phyloP scores from a whole-genome alignment of 2,329 filamentous ascomycete species.

The Alternaria gansuensis region DNA sequence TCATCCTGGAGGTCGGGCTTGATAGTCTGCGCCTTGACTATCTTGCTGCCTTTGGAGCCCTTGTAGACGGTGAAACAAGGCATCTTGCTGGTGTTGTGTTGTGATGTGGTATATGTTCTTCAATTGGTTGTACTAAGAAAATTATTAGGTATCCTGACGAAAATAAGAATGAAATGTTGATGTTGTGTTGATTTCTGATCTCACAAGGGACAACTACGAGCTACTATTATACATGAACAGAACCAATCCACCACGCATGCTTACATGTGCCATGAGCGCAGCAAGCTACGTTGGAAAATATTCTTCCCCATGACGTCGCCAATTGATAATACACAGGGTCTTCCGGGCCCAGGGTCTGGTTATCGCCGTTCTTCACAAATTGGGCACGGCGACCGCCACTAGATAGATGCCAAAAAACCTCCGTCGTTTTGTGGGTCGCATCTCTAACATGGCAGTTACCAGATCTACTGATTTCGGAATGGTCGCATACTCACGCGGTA shows the following conservation, averaged over 20 bases:
- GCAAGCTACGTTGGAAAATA: slow-evolving; percentile 23
- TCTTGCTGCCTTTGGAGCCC: slow-evolving; percentile 66
- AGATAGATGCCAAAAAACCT: slow-evolving; percentile 19
- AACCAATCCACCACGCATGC: not conserved
- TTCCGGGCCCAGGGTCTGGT: slow-evolving; percentile 21
- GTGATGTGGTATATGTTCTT: not conserved
- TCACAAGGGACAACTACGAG: not conserved
- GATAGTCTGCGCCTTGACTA: slow-evolving; percentile 61
- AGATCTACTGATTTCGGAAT: not conserved
- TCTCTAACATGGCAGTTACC: slow-evolving; percentile 3
- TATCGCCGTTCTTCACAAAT: slow-evolving; percentile 23
- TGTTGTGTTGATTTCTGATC: slow-evolving; percentile 1
- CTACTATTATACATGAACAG: slow-evolving; percentile 24
- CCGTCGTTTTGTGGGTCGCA: slow-evolving; percentile 13
- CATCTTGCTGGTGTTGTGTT: slow-evolving; percentile 36
- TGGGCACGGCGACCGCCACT: slow-evolving; percentile 26
- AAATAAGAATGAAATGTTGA: slow-evolving; percentile 7
- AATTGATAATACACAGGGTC: slow-evolving; percentile 25
- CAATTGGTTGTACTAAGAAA: not conserved
- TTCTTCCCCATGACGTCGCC: slow-evolving; percentile 35
- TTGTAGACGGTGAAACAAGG: slow-evolving; percentile 69
- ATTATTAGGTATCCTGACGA: slow-evolving; percentile 5
- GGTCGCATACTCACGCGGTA: not conserved
- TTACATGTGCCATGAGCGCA: slow-evolving; percentile 5
- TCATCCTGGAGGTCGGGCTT: slow-evolving; percentile 58